A percentile compares a stretch with the other conserved stretches of the same genome.
Conservation (phyloP, 257 asterid species). For the Fraxinus cuspidata region DNA sequence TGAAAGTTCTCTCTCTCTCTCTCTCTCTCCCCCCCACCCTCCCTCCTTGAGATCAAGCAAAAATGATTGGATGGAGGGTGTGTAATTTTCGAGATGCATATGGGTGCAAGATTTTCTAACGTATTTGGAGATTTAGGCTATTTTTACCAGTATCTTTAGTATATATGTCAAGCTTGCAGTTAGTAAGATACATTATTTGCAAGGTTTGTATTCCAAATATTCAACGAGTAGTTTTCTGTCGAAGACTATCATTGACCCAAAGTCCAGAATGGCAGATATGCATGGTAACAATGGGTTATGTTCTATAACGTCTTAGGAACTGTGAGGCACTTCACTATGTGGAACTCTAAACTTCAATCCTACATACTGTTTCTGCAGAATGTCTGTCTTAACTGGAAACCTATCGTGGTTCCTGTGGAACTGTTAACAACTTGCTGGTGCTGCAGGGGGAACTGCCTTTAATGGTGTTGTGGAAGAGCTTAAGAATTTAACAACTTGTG, state of each 20-base stretch:
- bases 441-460: slow-evolving; percentile 95
- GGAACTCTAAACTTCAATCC: not conserved
- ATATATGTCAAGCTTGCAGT: not conserved
- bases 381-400: not conserved
- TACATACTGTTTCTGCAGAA: not conserved
- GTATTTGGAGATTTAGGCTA: not conserved
- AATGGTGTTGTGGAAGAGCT: slow-evolving; percentile 98
- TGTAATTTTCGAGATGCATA: not conserved
- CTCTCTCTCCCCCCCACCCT: too few relatives aligned
- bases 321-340: not conserved
- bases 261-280: not conserved
- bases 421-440: slow-evolving; percentile 28
- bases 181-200: not conserved
- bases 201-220: not conserved
- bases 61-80: not conserved
- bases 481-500: slow-evolving; percentile 79
- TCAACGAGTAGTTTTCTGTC: not conserved
- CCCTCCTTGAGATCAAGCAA: not conserved
- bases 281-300: not conserved
- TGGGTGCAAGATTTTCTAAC: not conserved
- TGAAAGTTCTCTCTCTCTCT: too few relatives aligned
- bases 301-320: slow-evolving; percentile 13
- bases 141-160: not conserved
- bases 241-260: slow-evolving; percentile 1
- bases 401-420: slow-evolving; percentile 2